phyloP scores from a whole-genome alignment of 495 filamentous ascomycete genomes.

The Podospora tetraspora region DNA sequence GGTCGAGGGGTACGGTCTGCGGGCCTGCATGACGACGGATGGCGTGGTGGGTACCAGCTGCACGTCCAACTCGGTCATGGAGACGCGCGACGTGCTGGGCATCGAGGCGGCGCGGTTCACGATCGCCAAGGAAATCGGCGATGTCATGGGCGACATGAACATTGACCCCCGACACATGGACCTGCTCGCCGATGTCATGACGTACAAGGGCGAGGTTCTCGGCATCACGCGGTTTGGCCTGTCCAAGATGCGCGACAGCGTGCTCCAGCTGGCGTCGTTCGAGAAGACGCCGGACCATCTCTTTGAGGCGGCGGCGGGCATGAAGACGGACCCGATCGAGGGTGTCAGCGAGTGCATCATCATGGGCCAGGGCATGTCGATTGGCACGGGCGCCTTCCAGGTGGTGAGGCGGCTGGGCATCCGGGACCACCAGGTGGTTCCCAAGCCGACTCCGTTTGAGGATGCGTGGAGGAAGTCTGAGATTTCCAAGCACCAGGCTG shows the following conservation, averaged over 20 bases:
- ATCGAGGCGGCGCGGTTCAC: constrained; percentile 89
- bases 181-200: constrained; percentile 98
- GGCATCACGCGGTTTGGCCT: constrained; percentile 96
- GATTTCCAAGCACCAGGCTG: constrained; percentile 31
- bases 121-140: constrained; percentile 72
- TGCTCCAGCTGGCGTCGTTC: constrained; percentile 91
- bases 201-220: constrained; percentile 95
- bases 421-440: constrained; percentile 54
- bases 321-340: constrained; percentile 83
- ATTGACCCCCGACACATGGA: constrained; percentile 99
- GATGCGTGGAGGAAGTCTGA: constrained; percentile 56
- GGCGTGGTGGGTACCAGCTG: constrained; percentile 73
- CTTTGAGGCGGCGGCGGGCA: constrained; percentile 86
- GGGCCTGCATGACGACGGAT: constrained; percentile 82
- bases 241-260: constrained; percentile 92
- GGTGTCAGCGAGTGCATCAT: constrained; percentile 97
- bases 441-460: constrained; percentile 70
- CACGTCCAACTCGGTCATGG: constrained; percentile 83
- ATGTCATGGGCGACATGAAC: constrained; percentile 85
- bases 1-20: constrained; percentile 91
- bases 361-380: constrained; percentile 86
- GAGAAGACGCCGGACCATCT: constrained; percentile 98
- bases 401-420: constrained; percentile 73
- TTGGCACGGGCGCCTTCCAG: constrained; percentile 90
- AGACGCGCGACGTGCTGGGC: constrained; percentile 84